Base-by-base conservation (phyloP, 169 alveolate species). In the Plasmodium billcollinsi region DNA sequence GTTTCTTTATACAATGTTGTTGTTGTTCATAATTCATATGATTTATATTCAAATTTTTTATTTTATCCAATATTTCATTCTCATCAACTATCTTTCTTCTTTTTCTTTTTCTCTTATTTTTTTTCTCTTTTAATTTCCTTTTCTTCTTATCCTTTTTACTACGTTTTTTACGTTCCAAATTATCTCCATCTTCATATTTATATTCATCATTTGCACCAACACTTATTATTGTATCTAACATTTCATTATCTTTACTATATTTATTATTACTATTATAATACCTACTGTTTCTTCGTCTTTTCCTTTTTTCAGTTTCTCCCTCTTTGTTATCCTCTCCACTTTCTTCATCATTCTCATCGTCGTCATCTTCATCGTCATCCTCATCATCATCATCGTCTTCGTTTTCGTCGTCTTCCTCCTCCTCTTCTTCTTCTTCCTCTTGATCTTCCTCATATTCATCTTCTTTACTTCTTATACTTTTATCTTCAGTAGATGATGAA, bases 1-100 rank as follows among this genome's bases (percentile, higher is more conserved):
- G 14, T 52, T 83, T 83, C 49, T 83, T 83, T 61, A 83, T 83
- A 49, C 85, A 69, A 49, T 83, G 83, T 49, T 83, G 75, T 39
- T 39, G 47, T 6, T 39, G 11, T 39, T 39, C 47, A 39, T 39
- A 39, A 20, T 83, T 29, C 91, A 83, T 83, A 3, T 83, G 73
- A 61, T 26, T 83, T 49, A 83, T 29, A 63, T 63, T 83, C 5
- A 39, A 29, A 73, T 72, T 67, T 69, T 58, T 54, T 43, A 83
- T 69, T 83, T 69, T 69, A 15, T 58, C 29, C 26, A 67, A 0
- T n/a, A 83, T 72, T 83, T 83, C 91, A 39, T 83, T 47, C 8
- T 76, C 89, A 0, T 74, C 33, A n/a, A 62, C 12, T 18, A 18
- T 76, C 39, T 69, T 67, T 67, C 69, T 67, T 65, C 67, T 65